Percentiles rank a stretch among this genome's conserved stretches.
Conservation (phyloP, 331 rosid species). For the Phaseolus coccineus region DNA sequence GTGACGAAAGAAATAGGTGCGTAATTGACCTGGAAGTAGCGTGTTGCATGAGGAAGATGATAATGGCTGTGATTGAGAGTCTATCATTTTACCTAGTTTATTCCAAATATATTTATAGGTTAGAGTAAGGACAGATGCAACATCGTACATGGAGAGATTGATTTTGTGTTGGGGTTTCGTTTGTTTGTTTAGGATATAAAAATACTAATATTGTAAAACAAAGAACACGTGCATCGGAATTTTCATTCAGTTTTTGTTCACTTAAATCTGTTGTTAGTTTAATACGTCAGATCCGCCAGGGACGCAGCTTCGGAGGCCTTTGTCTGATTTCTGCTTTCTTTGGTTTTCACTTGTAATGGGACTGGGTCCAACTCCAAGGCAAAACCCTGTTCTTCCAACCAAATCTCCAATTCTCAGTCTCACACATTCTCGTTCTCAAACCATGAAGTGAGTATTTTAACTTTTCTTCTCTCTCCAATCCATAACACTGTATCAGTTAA, state of each 20-base stretch:
- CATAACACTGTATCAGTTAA: background rate
- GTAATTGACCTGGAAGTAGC: background rate
- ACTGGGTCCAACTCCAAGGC: constrained; percentile 40
- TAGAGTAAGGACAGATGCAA: background rate
- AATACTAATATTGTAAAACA: background rate
- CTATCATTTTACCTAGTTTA: background rate
- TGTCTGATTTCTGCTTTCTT: constrained; percentile 7
- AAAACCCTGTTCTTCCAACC: constrained; percentile 45
- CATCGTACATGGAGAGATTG: background rate
- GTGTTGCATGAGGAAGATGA: background rate
- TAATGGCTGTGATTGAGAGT: background rate
- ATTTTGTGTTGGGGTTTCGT: constrained; percentile 5
- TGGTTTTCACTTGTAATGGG: constrained; percentile 43
- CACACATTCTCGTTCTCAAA: constrained; percentile 47
- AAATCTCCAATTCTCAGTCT: constrained; percentile 38
- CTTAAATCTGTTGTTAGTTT: constrained; percentile 28
- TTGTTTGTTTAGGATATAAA: background rate
- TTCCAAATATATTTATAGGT: background rate
- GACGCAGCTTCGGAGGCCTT: constrained; percentile 35
- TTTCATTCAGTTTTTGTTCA: constrained; percentile 17
- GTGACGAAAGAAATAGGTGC: background rate
- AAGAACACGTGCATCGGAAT: background rate
- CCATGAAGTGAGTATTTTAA: constrained; percentile 63
- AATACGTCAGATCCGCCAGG: constrained; percentile 54
- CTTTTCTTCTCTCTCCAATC: constrained; percentile 13